Conservation (phyloP, 116 monocot species). For the Dioscorea cayenensis region DNA sequence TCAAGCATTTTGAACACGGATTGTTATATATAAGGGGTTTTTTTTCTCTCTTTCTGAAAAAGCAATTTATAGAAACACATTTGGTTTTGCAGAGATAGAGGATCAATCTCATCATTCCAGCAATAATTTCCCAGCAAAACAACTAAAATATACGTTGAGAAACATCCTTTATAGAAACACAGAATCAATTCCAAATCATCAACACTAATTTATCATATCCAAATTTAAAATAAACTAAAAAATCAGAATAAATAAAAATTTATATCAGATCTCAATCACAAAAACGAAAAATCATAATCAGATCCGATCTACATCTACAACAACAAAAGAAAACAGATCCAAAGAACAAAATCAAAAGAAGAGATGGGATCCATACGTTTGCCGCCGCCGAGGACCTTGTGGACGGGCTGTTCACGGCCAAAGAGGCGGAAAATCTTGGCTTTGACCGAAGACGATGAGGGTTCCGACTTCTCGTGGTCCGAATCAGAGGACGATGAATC, state of each 20-base stretch:
- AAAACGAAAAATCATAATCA: not conserved
- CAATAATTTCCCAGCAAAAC: no score
- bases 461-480: constrained; percentile 27
- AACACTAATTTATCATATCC: no score
- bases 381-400: constrained; percentile 65
- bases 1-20: not conserved
- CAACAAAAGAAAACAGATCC: not conserved
- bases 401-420: constrained; percentile 61
- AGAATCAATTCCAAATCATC: no score
- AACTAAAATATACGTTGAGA: no score
- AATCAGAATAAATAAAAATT: not conserved
- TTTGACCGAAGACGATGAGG: constrained; percentile 16
- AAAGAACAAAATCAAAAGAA: not conserved
- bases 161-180: no score
- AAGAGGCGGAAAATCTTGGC: constrained; percentile 56
- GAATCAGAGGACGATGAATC: constrained; percentile 46
- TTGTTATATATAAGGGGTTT: not conserved
- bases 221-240: not conserved
- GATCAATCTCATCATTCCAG: no score
- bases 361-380: constrained; percentile 30
- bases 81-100: no score
- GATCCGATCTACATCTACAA: constrained; percentile 1
- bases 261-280: not conserved
- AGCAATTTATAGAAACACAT: no score
- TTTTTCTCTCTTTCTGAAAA: not conserved